Base-by-base conservation (phyloP, 768 basidiomycete species). In the Leucocoprinus sp. region DNA sequence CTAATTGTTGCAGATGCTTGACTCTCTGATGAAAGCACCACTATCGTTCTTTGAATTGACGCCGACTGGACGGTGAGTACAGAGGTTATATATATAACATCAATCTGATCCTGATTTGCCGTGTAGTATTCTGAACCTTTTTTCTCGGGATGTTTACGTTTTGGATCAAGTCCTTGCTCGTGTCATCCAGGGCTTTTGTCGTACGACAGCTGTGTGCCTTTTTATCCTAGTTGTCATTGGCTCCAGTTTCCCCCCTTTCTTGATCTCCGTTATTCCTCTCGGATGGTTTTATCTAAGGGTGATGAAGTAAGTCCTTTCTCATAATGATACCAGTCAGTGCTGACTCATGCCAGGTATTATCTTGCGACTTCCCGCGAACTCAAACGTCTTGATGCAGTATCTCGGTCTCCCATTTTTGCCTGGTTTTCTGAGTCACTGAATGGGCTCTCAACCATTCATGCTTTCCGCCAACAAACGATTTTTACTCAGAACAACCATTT, bases 31-130 rank as follows among this genome's bases (percentile, higher is more conserved):
- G 70, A 76, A 75, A 19, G 84, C 89, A 0, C 91, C 91, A 0
- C 61, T 93, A 53, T 80, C 77, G 53, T 97, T 90, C 69, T 98
- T 96, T 59, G 93, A 96, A 61, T 64, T 73, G 43, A 96, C 92
- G 0, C 93, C 92, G 1, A 82, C 77, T 12, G 91, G 91, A 52
- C 75, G 84, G 85, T 84, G 53, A 40, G 71, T 43, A 19, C 45
- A 27, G 9, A 15, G 8, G 11, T 15, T 21, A 17, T 37, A n/a
- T n/a, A n/a, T n/a, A n/a, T n/a, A n/a, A n/a, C n/a, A n/a, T 23
- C 4, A 0, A 38, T 8, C 26, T 28, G 22, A 6, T 22, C 46
- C 15, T 5, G 14, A 19, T 18, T 18, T n/a, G 37, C 29, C 24
- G 24, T 29, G 3, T 36, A 87, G 91, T 7, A 84, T 93, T 43